These are phyloP conservation scores for Clonostachys solani DNA, from an alignment of 2,329 filamentous ascomycete species.

Conservation along the genomic window DNA sequence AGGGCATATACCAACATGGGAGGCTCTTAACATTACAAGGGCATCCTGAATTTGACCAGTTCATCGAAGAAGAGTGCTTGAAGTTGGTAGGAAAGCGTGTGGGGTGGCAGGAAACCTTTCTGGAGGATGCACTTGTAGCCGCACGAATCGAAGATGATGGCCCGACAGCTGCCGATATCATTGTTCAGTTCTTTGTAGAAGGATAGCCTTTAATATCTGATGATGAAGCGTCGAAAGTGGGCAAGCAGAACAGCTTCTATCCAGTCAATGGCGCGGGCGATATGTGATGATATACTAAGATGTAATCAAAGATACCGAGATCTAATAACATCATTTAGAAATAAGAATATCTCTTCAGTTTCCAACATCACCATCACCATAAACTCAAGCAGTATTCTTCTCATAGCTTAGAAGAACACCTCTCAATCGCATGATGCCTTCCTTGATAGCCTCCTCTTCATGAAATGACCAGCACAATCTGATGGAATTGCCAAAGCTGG, in stretches of 20 bases:
- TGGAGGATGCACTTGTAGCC: constrained; percentile 1
- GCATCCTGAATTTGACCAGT: constrained; percentile 34
- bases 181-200: constrained; percentile 7
- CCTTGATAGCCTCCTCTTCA: constrained; percentile 42
- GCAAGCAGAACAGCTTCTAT: neutral
- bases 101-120: constrained; percentile 4
- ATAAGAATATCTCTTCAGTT: neutral
- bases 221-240: too few species aligned
- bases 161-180: constrained; percentile 8
- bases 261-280: neutral
- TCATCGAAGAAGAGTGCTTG: constrained; percentile 28
- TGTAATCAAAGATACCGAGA: too few species aligned
- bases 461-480: constrained; percentile 56
- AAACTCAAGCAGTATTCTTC: constrained; percentile 1
- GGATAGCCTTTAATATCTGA: neutral
- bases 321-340: too few species aligned
- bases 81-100: constrained; percentile 19
- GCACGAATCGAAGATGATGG: constrained; percentile 10
- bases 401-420: neutral
- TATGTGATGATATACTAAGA: too few species aligned
- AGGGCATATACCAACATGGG: constrained; percentile 28
- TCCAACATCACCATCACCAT: neutral
- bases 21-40: constrained; percentile 34
- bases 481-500: constrained; percentile 41
- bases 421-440: constrained; percentile 50